A percentile compares a stretch with the other conserved stretches of the same genome.
phyloP scores from a whole-genome alignment of 148 eudicot genomes.

The Nyssa sinensis region DNA sequence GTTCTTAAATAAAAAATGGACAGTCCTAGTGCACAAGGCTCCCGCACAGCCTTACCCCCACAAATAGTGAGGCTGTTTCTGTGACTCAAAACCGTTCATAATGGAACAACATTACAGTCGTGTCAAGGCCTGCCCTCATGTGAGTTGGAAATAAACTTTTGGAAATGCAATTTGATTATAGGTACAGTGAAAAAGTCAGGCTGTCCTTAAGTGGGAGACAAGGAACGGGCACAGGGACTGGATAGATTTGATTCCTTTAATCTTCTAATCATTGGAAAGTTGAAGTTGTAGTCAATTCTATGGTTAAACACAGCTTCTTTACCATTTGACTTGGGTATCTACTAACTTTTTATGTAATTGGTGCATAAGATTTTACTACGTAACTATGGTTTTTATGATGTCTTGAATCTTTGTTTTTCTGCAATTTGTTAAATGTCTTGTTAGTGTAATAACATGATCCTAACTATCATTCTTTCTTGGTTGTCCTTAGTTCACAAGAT shows the following conservation, averaged over 20 bases:
- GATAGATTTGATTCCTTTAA: neutral
- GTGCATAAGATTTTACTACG: neutral
- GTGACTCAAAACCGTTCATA: too few relatives aligned
- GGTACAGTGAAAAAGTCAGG: neutral
- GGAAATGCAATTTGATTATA: too few relatives aligned
- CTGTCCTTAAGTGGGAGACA: neutral
- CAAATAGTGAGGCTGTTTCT: too few relatives aligned
- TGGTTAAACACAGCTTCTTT: neutral
- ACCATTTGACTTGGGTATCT: neutral
- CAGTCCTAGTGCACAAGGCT: too few relatives aligned
- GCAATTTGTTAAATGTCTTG: neutral
- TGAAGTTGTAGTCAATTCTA: neutral
- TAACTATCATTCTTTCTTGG: neutral
- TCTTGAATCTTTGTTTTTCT: neutral
- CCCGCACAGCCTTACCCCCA: too few relatives aligned
- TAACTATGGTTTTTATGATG: neutral
- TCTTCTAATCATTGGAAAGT: neutral
- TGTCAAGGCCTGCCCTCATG: too few relatives aligned
- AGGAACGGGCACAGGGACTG: neutral
- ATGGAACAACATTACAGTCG: too few relatives aligned
- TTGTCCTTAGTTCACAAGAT: slow-evolving; percentile 59
- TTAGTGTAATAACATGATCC: neutral
- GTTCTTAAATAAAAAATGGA: too few relatives aligned
- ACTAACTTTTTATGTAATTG: neutral
- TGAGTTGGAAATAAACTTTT: too few relatives aligned